Percentiles rank a stretch among this genome's conserved stretches.
Evolutionary conservation across 345 rosid genomes (phyloP).

Genomic region (Eucalyptus marginata): DNA sequence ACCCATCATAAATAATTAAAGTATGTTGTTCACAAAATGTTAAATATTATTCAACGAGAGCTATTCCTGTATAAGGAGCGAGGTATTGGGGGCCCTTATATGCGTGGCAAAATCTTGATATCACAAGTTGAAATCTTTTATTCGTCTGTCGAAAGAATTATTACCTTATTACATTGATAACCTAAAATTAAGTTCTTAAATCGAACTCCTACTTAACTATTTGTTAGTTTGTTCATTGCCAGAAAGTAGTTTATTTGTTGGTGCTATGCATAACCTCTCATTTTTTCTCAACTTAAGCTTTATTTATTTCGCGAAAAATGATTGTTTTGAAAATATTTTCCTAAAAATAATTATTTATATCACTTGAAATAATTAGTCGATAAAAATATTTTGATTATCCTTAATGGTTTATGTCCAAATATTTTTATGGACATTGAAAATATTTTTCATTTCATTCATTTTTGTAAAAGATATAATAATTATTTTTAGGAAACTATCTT

Average conservation of each 20-base stretch:
- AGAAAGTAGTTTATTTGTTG: background rate
- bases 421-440: background rate
- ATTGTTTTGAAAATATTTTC: no score
- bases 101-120: background rate
- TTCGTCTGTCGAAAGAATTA: accelerated
- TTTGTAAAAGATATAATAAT: background rate
- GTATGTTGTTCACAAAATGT: background rate
- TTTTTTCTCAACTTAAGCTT: background rate
- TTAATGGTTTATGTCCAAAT: background rate
- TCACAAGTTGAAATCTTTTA: background rate
- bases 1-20: background rate
- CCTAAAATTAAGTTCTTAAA: background rate
- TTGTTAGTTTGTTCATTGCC: background rate
- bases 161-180: background rate
- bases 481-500: background rate
- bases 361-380: no score
- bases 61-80: background rate
- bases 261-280: background rate
- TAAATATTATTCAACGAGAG: background rate
- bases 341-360: background rate
- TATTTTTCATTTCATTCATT: background rate
- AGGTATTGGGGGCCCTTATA: background rate
- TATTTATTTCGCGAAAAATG: no score
- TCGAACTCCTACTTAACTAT: background rate
- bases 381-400: background rate